Percentiles rank a stretch among this genome's conserved stretches.
These are phyloP conservation scores for Biancaea sappan DNA, from an alignment of 306 rosid genomes.

Conservation along the genomic window DNA sequence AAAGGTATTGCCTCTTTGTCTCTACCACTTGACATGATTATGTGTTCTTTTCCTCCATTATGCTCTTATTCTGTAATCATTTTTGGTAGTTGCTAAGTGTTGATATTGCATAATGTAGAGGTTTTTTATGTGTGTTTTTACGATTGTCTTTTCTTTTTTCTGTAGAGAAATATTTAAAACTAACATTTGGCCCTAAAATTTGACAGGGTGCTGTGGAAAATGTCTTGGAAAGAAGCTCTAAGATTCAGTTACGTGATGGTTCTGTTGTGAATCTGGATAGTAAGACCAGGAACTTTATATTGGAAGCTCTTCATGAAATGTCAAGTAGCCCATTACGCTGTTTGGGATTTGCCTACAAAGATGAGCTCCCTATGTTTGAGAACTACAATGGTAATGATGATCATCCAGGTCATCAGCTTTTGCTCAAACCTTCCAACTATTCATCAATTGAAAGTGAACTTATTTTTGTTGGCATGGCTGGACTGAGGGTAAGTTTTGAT, in stretches of 20 bases:
- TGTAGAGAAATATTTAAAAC: not conserved
- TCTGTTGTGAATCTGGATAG: conserved; percentile 60
- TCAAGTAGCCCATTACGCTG: conserved; percentile 81
- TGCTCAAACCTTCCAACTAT: conserved; percentile 80
- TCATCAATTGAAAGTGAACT: conserved; percentile 75
- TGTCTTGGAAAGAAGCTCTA: conserved; percentile 75
- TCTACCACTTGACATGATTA: not conserved
- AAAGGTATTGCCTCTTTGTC: conserved; percentile 58
- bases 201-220: conserved; percentile 89
- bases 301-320: conserved; percentile 75
- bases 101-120: conserved; percentile 5
- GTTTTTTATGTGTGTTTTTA: conserved; percentile 16
- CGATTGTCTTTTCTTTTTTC: conserved; percentile 4
- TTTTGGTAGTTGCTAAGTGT: not conserved
- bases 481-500: conserved; percentile 73
- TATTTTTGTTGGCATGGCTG: conserved; percentile 81
- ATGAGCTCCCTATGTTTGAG: conserved; percentile 54
- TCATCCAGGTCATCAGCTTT: conserved; percentile 84
- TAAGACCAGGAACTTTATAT: conserved; percentile 50
- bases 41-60: not conserved
- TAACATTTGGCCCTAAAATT: conserved; percentile 31
- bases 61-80: conserved; percentile 6
- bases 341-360: conserved; percentile 93
- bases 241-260: conserved; percentile 73
- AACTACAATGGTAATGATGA: conserved; percentile 71